Percentiles rank a stretch among this genome's conserved stretches.
Conservation (phyloP, 2,329 filamentous ascomycete species). For the Alternaria brassicae region DNA sequence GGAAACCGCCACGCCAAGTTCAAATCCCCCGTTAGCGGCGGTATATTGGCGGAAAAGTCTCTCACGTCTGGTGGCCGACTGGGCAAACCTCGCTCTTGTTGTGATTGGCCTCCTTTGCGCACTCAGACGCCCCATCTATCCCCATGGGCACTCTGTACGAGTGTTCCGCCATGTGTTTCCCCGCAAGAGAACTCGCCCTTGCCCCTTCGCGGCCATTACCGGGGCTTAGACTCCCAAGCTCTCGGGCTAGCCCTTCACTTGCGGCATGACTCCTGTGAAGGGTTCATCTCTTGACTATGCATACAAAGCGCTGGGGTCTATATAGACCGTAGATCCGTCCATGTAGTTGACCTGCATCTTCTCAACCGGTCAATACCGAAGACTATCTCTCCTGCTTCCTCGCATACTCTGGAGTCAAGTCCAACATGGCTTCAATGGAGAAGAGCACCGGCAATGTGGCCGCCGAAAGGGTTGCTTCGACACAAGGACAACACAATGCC, state of each 20-base stretch:
- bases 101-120: conserved; percentile 19
- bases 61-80: conserved; percentile 9
- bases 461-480: conserved; percentile 26
- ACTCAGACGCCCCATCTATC: conserved; percentile 21
- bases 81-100: conserved; percentile 2
- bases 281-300: background rate
- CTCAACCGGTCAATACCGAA: background rate
- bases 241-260: conserved; percentile 21
- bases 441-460: conserved; percentile 31
- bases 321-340: conserved; percentile 17
- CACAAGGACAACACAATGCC: conserved; percentile 17
- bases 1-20: conserved; percentile 6
- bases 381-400: background rate
- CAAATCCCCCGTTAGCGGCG: conserved; percentile 22
- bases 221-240: conserved; percentile 15
- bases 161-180: conserved; percentile 22
- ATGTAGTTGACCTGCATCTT: background rate
- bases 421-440: conserved; percentile 19
- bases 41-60: conserved; percentile 27
- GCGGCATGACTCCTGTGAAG: conserved; percentile 8
- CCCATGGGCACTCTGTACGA: conserved; percentile 24
- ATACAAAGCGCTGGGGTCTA: conserved; percentile 6
- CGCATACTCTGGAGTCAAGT: conserved; percentile 1
- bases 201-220: conserved; percentile 20
- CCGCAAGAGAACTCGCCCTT: conserved; percentile 27